phyloP scores from a whole-genome alignment of 1,284 basidiomycete species.

The Mrakiaceae sp. region DNA sequence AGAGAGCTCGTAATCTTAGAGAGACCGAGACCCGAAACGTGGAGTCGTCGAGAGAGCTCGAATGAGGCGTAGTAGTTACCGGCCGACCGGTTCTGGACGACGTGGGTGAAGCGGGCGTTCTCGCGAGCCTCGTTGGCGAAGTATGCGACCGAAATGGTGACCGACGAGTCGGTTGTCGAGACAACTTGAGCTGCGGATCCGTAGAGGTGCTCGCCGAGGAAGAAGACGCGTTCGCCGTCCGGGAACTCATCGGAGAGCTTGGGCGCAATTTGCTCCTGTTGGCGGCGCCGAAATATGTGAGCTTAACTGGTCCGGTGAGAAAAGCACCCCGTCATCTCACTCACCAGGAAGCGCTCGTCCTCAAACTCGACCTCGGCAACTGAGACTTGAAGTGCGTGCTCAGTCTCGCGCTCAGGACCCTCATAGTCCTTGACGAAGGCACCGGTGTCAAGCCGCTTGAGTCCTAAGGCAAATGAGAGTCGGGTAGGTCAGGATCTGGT shows the following conservation, averaged over 20 bases:
- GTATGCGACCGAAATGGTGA: constrained; percentile 78
- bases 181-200: constrained; percentile 88
- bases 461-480: constrained; percentile 40
- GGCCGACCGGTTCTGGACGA: constrained; percentile 48
- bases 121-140: constrained; percentile 70
- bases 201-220: constrained; percentile 84
- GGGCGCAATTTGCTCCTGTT: constrained; percentile 52
- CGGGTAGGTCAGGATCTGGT: background rate
- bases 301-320: background rate
- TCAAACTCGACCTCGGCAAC: constrained; percentile 68
- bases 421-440: constrained; percentile 95
- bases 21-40: constrained; percentile 60
- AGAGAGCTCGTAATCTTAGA: constrained; percentile 88
- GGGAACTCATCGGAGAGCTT: constrained; percentile 83
- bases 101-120: constrained; percentile 59
- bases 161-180: constrained; percentile 50
- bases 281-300: background rate
- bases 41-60: constrained; percentile 55
- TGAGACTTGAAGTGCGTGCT: constrained; percentile 75
- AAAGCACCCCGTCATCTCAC: constrained; percentile 6
- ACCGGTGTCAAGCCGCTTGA: constrained; percentile 78
- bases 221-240: constrained; percentile 80
- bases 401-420: constrained; percentile 61
- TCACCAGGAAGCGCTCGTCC: constrained; percentile 77
- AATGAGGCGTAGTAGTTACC: constrained; percentile 65